phyloP scores from a whole-genome alignment of 1,284 basidiomycete genomes.

The Filobasidium uniguttulatum region DNA sequence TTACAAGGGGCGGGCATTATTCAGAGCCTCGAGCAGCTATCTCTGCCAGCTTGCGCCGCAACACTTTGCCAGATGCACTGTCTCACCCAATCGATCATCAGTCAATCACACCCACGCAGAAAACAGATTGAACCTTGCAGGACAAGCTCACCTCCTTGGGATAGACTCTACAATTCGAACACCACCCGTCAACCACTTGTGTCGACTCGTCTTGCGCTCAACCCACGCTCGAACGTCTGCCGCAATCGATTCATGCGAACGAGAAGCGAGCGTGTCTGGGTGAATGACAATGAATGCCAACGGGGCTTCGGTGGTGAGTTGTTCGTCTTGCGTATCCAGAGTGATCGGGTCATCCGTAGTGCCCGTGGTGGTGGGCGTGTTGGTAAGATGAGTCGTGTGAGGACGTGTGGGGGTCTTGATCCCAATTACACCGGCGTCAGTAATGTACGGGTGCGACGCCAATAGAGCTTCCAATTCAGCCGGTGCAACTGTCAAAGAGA shows the following conservation, averaged over 20 bases:
- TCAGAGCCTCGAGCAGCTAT: no score
- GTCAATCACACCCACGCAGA: no score
- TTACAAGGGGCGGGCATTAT: no score
- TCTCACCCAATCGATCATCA: neutral
- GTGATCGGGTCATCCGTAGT: no score
- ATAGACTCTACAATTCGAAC: constrained; percentile 38
- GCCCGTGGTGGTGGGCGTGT: no score
- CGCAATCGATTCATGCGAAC: neutral
- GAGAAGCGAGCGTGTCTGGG: neutral
- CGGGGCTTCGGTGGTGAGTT: no score
- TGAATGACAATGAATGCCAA: no score
- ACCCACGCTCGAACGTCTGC: neutral
- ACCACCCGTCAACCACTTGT: constrained; percentile 40
- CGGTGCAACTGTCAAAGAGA: constrained; percentile 48
- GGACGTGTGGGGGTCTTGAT: no score
- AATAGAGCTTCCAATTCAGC: constrained; percentile 66
- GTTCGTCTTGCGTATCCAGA: no score
- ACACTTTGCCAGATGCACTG: neutral
- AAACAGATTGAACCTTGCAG: neutral
- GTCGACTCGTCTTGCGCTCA: constrained; percentile 34
- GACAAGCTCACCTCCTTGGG: constrained; percentile 34
- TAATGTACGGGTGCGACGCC: constrained; percentile 54
- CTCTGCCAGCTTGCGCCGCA: no score
- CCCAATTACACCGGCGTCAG: constrained; percentile 60
- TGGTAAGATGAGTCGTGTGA: no score